Evolutionary conservation across 768 basidiomycete genomes (phyloP), one percentile per base, ranked within the genome.

Genomic region (Tulasnella sp.): DNA sequence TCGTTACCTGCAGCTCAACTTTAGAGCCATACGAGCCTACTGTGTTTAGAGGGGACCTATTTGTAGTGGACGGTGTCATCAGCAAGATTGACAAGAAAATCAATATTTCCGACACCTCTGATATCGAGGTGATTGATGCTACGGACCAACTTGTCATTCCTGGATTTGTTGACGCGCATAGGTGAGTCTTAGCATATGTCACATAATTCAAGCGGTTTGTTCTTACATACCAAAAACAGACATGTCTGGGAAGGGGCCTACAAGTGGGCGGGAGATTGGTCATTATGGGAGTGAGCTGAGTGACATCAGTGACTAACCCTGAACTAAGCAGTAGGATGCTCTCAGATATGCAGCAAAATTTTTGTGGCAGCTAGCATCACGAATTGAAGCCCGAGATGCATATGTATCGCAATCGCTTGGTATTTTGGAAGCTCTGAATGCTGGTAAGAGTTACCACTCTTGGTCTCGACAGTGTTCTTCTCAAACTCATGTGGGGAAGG

Each of bases 181-280:
- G n/a, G n/a, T n/a, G n/a, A n/a, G n/a, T n/a, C n/a, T n/a, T n/a
- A n/a, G n/a, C n/a, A n/a, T n/a, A n/a, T n/a, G n/a, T n/a, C n/a
- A n/a, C n/a, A n/a, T n/a, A n/a, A n/a, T n/a, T n/a, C n/a, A n/a
- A n/a, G n/a, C n/a, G n/a, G n/a, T n/a, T n/a, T n/a, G n/a, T n/a
- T n/a, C n/a, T n/a, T n/a, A n/a, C n/a, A n/a, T n/a, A n/a, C n/a
- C n/a, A n/a, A n/a, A n/a, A n/a, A n/a, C n/a, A 24, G 49, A 25
- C 49, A 51, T 25, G 49, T 51, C 20, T 51, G 49, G 49, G 49
- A 51, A 29, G 37, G 27, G 22, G 39, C 49, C 3, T 51, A 41
- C 29, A 41, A 39, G 10, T 51, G 37, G 37, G 43, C 43, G 49
- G 49, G 49, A 15, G 49, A 51, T 33, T 51, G 49, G 49, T 41